Evolutionary conservation across 257 asterid genomes (phyloP), one percentile per base, ranked within the genome.

Genomic region (Phtheirospermum japonicum): DNA sequence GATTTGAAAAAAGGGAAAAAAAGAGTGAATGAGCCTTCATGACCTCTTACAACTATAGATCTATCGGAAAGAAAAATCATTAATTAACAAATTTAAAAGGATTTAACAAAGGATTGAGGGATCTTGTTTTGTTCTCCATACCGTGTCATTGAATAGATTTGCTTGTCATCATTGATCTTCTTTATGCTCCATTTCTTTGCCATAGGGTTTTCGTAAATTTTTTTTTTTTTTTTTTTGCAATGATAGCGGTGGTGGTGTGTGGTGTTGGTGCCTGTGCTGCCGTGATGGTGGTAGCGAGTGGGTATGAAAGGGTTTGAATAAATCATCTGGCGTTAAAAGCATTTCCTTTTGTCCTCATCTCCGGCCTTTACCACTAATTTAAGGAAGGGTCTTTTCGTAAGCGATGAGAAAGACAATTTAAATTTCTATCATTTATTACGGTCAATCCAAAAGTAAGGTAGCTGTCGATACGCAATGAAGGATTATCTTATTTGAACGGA

Each of bases 361-460:
- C 2, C 11, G 30, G 17, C 4, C n/a, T 14, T 40, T 51, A 50
- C 33, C 70, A 65, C 37, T 26, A 28, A 40, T 53, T 65, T 52
- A 50, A 6, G 33, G 67, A n/a, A 34, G 45, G 45, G 56, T 12
- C 10, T 54, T 53, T 65, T 54, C 46, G 63, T 14, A 54, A 54
- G 17, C 20, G 9, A 54, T 54, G 30, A 20, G 10, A 20, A 65
- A 40, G 20, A 51, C 50, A 63, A 30, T 39, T 53, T 13, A 43
- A 54, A 54, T 53, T 65, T 30, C 40, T 4, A 32, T 53, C 54
- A 65, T 26, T 65, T 37, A 65, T 14, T 65, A 11, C 20, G 2
- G 60, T 39, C 20, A 37, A 54, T 65, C 32, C 43, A 65, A 55
- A 56, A 23, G 40, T 13, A 39, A 53, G 56, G 46, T 65, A 54